A percentile compares a stretch with the other conserved stretches of the same genome.
Conservation (phyloP, 345 rosid genomes). For the Salix brachista region DNA sequence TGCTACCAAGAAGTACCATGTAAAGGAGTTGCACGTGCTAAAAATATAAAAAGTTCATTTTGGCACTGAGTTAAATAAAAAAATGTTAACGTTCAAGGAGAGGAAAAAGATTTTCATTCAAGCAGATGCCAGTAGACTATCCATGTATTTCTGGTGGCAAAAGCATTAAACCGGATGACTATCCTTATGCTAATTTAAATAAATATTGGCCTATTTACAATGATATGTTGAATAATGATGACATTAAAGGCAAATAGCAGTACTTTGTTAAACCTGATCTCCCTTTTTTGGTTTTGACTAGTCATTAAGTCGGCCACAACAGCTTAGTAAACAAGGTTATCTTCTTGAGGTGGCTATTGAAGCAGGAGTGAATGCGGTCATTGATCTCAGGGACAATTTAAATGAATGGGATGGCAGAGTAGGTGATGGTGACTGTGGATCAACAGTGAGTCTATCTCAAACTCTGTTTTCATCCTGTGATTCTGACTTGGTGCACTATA, state of each 20-base stretch:
- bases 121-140: not conserved
- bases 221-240: not conserved
- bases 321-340: slow-evolving; percentile 62
- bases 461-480: slow-evolving; percentile 3
- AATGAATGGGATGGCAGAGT: slow-evolving; percentile 96
- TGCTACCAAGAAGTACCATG: not conserved
- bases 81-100: not conserved
- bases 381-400: slow-evolving; percentile 59
- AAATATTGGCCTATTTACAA: not conserved
- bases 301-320: slow-evolving; percentile 58
- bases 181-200: not conserved
- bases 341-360: slow-evolving; percentile 77
- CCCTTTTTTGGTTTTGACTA: slow-evolving; percentile 28
- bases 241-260: not conserved
- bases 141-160: not conserved
- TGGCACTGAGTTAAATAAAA: not conserved
- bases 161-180: not conserved
- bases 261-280: slow-evolving; percentile 6
- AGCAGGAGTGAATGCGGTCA: slow-evolving; percentile 70
- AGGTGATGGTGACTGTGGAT: slow-evolving; percentile 98
- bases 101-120: not conserved
- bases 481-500: not conserved
- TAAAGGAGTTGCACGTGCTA: not conserved
- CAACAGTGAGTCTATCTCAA: slow-evolving; percentile 60
- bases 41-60: not conserved